Evolutionary conservation across 2,329 filamentous ascomycete genomes (phyloP).

Genomic region (Sodiomyces alkalinus): DNA sequence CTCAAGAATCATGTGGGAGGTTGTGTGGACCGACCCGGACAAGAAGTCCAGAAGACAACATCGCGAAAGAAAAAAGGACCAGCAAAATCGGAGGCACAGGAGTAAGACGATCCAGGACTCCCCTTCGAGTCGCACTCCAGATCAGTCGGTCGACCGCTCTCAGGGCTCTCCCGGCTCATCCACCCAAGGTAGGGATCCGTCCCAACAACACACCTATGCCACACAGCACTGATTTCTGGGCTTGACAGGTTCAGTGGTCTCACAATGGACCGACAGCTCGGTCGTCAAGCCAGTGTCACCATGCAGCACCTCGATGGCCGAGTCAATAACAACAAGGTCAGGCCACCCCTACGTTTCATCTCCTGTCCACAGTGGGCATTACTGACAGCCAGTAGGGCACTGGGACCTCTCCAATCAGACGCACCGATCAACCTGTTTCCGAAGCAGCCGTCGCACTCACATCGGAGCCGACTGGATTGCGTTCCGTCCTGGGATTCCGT

Average conservation of each 20-base stretch:
- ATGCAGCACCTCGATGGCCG: constrained; percentile 15
- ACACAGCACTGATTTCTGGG: constrained; percentile 7
- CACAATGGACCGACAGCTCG: constrained; percentile 26
- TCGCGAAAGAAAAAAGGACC: constrained; percentile 35
- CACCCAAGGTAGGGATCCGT: constrained; percentile 16
- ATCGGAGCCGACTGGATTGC: constrained; percentile 2
- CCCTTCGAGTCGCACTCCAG: no score
- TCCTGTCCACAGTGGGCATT: no score
- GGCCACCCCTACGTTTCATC: no score
- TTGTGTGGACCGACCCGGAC: constrained; percentile 41
- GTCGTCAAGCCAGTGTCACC: constrained; percentile 16
- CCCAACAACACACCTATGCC: constrained; percentile 1
- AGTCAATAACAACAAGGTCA: constrained; percentile 14
- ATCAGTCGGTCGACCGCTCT: no score
- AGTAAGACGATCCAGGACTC: constrained; percentile 9
- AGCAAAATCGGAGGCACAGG: constrained; percentile 20
- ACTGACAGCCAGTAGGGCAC: not conserved
- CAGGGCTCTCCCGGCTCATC: constrained; percentile 13
- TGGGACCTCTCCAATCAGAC: constrained; percentile 3
- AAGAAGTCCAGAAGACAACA: constrained; percentile 37
- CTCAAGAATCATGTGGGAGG: constrained; percentile 45
- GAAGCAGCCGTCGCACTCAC: constrained; percentile 2
- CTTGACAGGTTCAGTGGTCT: constrained; percentile 25
- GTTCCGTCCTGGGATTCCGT: constrained; percentile 9
- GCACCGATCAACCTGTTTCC: constrained; percentile 7